Evolutionary conservation across 2,329 filamentous ascomycete species (phyloP), one percentile per base, ranked within the genome.

Genomic region (Botrytis fabae): DNA sequence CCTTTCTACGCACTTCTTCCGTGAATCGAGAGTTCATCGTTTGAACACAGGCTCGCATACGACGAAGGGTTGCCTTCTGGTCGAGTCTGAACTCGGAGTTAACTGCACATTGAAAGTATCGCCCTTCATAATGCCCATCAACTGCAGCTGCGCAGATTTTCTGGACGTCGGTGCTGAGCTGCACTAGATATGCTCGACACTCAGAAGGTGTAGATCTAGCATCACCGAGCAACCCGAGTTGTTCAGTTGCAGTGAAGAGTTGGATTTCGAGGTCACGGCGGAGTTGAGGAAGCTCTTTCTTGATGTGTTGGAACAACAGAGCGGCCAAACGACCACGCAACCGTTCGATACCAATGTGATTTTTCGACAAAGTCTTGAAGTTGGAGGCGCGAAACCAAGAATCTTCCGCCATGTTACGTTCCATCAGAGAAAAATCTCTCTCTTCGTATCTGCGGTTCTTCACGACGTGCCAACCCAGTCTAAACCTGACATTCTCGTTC

Each of bases 381-480:
- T 77, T 79, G 1, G 78, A 78, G 0, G 62, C 77, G 0, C 74
- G 72, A 61, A 82, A 80, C 71, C 75, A 81, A 0, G 32, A 46
- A 1, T 25, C 66, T 66, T 79, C 80, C 4, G 74, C 70, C 14
- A 57, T 44, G 59, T 78, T 79, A 40, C 79, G 75, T 74, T 76
- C 65, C 62, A 65, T 48, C 1, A 80, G 12, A 51, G 80, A 72
- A 77, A 76, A 54, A 75, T 83, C 65, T 73, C 81, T 66, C 73
- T 83, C 76, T 75, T 86, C 76, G 75, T 81, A 82, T 71, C 82
- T 77, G 48, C 84, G 74, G 76, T 87, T 87, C 69, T 81, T 83
- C 14, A 87, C 75, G 0, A 83, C 82, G 77, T 87, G 85, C 85
- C 85, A 87, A 4, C 86, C 85, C 0, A 87, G 80, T 44, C 81